Evolutionary conservation across 106 monocot genomes (phyloP).

Genomic region (Triglochin maritima): DNA sequence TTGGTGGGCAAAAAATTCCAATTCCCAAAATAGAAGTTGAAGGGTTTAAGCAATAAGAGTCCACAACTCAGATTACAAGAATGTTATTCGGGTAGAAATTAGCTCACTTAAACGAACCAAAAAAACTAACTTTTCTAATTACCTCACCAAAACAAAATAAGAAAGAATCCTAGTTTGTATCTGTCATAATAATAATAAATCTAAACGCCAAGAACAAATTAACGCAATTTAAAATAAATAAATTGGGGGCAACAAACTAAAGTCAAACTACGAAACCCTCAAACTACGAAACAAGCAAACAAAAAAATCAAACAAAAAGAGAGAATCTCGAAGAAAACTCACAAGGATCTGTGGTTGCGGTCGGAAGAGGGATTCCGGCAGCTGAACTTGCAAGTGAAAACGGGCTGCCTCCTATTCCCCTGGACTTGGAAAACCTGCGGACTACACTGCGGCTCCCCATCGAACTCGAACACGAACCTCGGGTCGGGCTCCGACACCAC

Average conservation of each 20-base stretch:
- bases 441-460: conserved; percentile 81
- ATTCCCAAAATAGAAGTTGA: neutral
- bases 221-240: no score
- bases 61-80: no score
- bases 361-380: conserved; percentile 36
- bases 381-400: conserved; percentile 90
- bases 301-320: neutral
- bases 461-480: conserved; percentile 92
- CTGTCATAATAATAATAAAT: no score
- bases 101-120: no score
- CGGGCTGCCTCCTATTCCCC: conserved; percentile 63
- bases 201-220: no score
- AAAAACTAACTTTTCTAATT: no score
- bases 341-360: conserved; percentile 47
- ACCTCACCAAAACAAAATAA: no score
- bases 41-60: neutral
- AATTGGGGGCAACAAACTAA: no score
- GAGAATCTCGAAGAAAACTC: neutral
- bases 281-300: neutral
- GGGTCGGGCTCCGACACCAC: conserved; percentile 20
- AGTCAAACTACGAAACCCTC: neutral
- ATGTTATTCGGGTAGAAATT: no score
- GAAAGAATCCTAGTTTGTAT: no score
- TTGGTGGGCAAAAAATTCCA: neutral
- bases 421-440: conserved; percentile 84